Conservation (phyloP, 2,329 filamentous ascomycete genomes). For the Delphinella strobiligena region DNA sequence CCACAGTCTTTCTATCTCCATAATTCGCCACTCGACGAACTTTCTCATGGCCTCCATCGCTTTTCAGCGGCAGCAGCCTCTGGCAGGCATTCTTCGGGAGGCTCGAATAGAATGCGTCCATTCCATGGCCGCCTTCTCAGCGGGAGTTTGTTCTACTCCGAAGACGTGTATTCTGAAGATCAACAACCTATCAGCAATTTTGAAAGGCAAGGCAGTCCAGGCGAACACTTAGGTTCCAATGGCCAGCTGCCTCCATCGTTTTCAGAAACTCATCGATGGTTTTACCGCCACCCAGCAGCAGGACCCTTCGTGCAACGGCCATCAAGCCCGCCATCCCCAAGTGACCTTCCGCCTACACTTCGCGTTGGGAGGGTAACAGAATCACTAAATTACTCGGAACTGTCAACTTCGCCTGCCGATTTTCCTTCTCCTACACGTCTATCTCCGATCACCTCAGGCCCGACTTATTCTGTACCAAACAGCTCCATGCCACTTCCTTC, state of each 20-base stretch:
- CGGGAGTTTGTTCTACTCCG: slow-evolving; percentile 2
- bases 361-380: no score
- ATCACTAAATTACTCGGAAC: not conserved
- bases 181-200: not conserved
- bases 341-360: no score
- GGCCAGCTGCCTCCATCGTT: not conserved
- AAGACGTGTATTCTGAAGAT: not conserved
- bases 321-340: no score
- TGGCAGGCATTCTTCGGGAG: not conserved
- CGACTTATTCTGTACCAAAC: not conserved
- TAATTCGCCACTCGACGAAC: slow-evolving; percentile 20
- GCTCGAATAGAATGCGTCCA: not conserved
- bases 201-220: not conserved
- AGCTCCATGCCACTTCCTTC: not conserved
- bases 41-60: slow-evolving; percentile 18
- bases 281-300: no score
- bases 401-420: not conserved
- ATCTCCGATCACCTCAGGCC: not conserved
- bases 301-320: no score
- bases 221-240: no score
- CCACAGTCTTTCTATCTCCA: slow-evolving; percentile 10
- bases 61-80: slow-evolving; percentile 9
- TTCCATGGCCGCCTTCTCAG: slow-evolving; percentile 1
- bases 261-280: not conserved
- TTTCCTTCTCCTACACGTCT: not conserved